Conservation (phyloP, 176 grass and related monocot genomes). For the Neostapfia colusana region DNA sequence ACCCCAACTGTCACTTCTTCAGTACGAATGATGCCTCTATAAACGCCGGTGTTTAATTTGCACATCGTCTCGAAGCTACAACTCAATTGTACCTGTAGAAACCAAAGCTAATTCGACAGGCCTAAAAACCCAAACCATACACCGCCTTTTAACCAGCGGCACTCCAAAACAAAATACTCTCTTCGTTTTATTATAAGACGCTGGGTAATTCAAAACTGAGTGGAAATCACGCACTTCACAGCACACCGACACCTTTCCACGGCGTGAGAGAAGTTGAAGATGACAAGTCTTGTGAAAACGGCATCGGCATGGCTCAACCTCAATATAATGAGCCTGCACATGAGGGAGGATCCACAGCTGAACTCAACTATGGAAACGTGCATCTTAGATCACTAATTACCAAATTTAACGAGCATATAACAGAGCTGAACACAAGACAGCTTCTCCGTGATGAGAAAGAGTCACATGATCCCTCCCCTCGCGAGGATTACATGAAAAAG, state of each 20-base stretch:
- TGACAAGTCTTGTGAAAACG: neutral
- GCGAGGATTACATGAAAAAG: conserved; percentile 36
- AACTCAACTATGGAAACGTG: neutral
- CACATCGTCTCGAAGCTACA: neutral
- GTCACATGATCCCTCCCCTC: conserved; percentile 22
- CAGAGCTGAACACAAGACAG: conserved; percentile 1
- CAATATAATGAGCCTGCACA: neutral
- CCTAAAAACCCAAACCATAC: neutral
- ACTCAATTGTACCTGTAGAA: neutral
- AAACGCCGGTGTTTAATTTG: neutral
- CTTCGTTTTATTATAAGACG: too few species aligned
- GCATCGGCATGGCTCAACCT: too few species aligned
- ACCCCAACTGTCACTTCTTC: neutral
- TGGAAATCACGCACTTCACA: neutral
- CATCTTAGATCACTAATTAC: neutral
- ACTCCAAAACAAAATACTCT: neutral
- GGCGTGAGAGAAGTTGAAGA: neutral
- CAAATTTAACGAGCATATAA: neutral
- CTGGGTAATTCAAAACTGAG: too few species aligned
- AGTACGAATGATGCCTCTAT: too few species aligned
- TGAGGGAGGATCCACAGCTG: neutral
- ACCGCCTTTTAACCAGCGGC: neutral
- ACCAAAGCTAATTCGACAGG: neutral
- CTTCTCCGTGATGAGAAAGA: conserved; percentile 19
- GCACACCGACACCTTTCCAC: neutral